These are phyloP conservation scores for Triticum turgidum DNA, from an alignment of 176 grass and related monocot genomes.

Conservation along the genomic window DNA sequence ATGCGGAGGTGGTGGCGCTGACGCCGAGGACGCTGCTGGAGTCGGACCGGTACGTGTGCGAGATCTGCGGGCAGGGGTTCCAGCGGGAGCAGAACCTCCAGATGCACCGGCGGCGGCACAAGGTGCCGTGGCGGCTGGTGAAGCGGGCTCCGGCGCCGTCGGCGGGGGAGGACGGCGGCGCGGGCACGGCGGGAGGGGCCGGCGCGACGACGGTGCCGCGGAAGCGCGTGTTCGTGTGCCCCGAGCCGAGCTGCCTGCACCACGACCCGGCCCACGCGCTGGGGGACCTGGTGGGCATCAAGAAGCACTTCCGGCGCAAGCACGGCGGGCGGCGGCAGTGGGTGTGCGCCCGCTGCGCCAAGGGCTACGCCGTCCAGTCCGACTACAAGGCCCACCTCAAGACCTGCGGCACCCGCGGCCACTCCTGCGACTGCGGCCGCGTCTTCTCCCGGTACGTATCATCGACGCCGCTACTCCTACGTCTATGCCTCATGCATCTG, in stretches of 20 bases:
- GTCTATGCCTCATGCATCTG: background rate
- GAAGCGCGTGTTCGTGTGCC: constrained; percentile 85
- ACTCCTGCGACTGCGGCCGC: constrained; percentile 94
- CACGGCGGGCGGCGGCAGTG: constrained; percentile 80
- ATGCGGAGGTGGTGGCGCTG: constrained; percentile 87
- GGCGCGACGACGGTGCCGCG: background rate
- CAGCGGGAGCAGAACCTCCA: constrained; percentile 92
- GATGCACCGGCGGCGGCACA: constrained; percentile 93
- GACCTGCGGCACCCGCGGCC: constrained; percentile 88
- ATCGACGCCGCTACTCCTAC: background rate
- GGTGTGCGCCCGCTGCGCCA: constrained; percentile 75
- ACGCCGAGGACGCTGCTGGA: constrained; percentile 85
- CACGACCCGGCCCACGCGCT: constrained; percentile 84
- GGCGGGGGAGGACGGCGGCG: constrained; percentile 19
- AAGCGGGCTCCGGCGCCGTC: constrained; percentile 36
- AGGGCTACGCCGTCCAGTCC: constrained; percentile 88
- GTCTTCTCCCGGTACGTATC: constrained; percentile 65
- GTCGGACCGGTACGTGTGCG: constrained; percentile 87
- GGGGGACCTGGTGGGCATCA: constrained; percentile 87
- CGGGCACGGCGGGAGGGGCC: background rate
- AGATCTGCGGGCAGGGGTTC: constrained; percentile 94
- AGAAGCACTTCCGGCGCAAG: constrained; percentile 92
- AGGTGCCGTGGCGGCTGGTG: constrained; percentile 81
- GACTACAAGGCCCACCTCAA: constrained; percentile 99
- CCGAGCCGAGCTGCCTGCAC: constrained; percentile 88